Percentiles rank a stretch among this genome's conserved stretches.
These are phyloP conservation scores for Silene conica DNA, from an alignment of 148 eudicot genomes.

Conservation along the genomic window DNA sequence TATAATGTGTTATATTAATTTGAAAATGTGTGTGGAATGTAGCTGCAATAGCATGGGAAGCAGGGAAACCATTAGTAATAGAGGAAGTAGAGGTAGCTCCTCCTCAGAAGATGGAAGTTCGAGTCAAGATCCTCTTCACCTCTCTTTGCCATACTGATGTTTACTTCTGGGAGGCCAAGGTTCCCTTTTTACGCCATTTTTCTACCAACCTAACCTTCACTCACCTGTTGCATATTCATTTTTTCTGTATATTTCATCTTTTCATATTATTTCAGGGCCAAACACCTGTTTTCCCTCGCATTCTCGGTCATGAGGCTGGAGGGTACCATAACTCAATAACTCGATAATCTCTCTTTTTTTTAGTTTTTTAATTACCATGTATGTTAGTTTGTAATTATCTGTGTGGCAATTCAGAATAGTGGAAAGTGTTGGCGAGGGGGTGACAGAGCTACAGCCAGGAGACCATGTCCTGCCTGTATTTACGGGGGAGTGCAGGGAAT, in stretches of 20 bases:
- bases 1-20: too few species aligned
- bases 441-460: slow-evolving; percentile 57
- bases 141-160: slow-evolving; percentile 83
- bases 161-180: slow-evolving; percentile 87
- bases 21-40: too few species aligned
- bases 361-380: background rate
- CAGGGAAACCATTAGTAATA: slow-evolving; percentile 68
- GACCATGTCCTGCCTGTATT: slow-evolving; percentile 71
- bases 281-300: slow-evolving; percentile 54
- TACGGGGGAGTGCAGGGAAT: slow-evolving; percentile 66
- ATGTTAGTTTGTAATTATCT: background rate
- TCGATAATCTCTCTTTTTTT: background rate
- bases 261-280: slow-evolving; percentile 36
- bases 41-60: slow-evolving; percentile 96
- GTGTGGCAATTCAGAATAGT: slow-evolving; percentile 41
- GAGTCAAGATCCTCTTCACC: slow-evolving; percentile 66
- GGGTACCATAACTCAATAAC: slow-evolving; percentile 57
- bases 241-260: background rate
- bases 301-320: slow-evolving; percentile 65
- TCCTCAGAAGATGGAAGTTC: slow-evolving; percentile 70
- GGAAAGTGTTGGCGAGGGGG: slow-evolving; percentile 80
- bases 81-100: slow-evolving; percentile 83
- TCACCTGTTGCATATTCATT: too few species aligned
- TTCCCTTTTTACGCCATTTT: background rate
- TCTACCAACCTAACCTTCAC: too few species aligned